These are phyloP conservation scores for Pleochaeta shiraiana DNA, from an alignment of 2,329 filamentous ascomycete genomes.

Conservation along the genomic window DNA sequence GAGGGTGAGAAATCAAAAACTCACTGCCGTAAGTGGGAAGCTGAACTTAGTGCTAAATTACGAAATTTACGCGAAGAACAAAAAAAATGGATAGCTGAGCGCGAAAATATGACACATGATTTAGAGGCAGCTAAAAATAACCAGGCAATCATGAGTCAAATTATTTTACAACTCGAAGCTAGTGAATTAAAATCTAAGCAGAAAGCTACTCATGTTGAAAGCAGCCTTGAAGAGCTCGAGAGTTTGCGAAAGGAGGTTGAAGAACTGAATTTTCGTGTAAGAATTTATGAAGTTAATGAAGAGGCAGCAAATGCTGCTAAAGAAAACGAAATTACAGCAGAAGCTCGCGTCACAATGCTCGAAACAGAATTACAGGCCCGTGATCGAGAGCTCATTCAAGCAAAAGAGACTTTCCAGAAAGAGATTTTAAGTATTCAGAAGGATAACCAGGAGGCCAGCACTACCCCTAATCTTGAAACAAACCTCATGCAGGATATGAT, in stretches of 20 bases:
- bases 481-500: neutral
- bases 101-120: constrained; percentile 33
- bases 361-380: constrained; percentile 32
- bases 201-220: constrained; percentile 38
- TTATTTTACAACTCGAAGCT: constrained; percentile 47
- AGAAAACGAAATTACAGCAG: constrained; percentile 34
- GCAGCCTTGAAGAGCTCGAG: constrained; percentile 36
- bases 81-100: constrained; percentile 37
- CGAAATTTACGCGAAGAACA: constrained; percentile 45
- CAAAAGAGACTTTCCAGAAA: constrained; percentile 23
- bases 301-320: constrained; percentile 33
- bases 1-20: constrained; percentile 51
- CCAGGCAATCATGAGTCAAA: constrained; percentile 37
- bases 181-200: constrained; percentile 42
- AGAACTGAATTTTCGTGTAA: constrained; percentile 36
- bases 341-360: constrained; percentile 35
- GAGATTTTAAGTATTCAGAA: constrained; percentile 21
- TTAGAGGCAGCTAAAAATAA: constrained; percentile 36
- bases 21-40: constrained; percentile 59
- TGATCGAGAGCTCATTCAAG: constrained; percentile 25
- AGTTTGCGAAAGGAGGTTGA: constrained; percentile 35
- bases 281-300: constrained; percentile 41
- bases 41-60: constrained; percentile 44
- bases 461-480: neutral
- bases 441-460: neutral